phyloP scores from a whole-genome alignment of 169 alveolate species.

The Sarcocystis neurona region DNA sequence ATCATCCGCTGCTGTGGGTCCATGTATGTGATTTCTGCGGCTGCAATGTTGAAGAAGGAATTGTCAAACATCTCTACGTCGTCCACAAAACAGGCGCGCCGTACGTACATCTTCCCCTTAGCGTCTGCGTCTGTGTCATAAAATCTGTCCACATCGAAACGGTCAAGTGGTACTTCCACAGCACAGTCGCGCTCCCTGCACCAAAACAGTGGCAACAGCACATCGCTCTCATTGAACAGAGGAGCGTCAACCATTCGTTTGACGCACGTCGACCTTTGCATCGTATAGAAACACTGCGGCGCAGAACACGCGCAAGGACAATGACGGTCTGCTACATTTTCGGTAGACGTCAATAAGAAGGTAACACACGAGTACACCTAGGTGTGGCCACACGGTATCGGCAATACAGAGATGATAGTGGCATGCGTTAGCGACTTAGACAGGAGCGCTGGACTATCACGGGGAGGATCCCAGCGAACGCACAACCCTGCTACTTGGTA shows the following conservation, averaged over 20 bases:
- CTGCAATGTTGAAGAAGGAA: conserved; percentile 65
- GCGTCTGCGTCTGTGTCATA: conserved; percentile 69
- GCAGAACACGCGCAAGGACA: not conserved
- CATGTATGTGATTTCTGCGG: conserved; percentile 70
- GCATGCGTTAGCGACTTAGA: too few relatives aligned
- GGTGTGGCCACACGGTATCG: too few relatives aligned
- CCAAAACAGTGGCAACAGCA: conserved; percentile 27
- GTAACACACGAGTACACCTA: too few relatives aligned
- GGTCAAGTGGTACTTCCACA: conserved; percentile 69
- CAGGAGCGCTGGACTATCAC: too few relatives aligned
- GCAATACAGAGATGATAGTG: too few relatives aligned
- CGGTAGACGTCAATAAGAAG: too few relatives aligned
- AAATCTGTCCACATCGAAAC: conserved; percentile 66
- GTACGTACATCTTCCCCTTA: conserved; percentile 64
- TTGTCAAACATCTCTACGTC: conserved; percentile 69
- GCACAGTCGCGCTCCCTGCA: conserved; percentile 63
- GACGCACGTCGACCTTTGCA: too few relatives aligned
- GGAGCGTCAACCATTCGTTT: not conserved
- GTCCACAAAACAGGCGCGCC: conserved; percentile 75
- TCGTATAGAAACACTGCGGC: not conserved
- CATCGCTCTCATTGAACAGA: not conserved
- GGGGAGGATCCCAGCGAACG: too few relatives aligned
- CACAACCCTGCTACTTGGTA: too few relatives aligned
- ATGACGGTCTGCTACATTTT: not conserved
- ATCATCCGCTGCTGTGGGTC: conserved; percentile 81